Conservation (phyloP, 140 eudicot species). For the Erigeron philadelphicus region DNA sequence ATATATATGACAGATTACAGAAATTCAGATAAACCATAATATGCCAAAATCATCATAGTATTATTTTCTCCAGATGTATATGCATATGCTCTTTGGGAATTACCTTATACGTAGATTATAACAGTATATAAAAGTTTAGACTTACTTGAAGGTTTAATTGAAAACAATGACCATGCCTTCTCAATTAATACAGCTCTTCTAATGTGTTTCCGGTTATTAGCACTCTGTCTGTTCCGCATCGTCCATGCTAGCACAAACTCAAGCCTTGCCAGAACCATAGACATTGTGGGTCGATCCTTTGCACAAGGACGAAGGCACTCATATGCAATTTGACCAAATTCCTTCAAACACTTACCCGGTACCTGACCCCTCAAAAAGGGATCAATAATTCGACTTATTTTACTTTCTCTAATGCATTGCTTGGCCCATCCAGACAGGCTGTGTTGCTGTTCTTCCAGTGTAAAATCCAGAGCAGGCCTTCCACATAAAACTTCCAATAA, state of each 20-base stretch:
- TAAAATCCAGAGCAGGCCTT: conserved; percentile 34
- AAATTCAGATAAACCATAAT: too few species aligned
- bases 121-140: background rate
- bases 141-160: conserved; percentile 20
- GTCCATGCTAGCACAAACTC: conserved; percentile 25
- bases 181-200: conserved; percentile 13
- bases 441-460: conserved; percentile 29
- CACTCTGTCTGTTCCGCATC: conserved; percentile 8
- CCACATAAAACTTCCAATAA: conserved; percentile 37
- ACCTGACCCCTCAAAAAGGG: conserved; percentile 25
- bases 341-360: conserved; percentile 20
- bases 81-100: too few species aligned
- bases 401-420: conserved; percentile 24
- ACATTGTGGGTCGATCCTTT: conserved; percentile 36
- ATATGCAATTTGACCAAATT: conserved; percentile 31
- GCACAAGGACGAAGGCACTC: conserved; percentile 25
- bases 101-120: too few species aligned
- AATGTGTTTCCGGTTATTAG: conserved; percentile 11
- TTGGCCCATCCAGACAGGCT: conserved; percentile 32
- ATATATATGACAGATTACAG: too few species aligned
- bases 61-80: too few species aligned
- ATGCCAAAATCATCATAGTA: too few species aligned
- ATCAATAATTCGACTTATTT: conserved; percentile 22
- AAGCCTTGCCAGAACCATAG: conserved; percentile 27
- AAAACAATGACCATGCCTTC: conserved; percentile 23